A percentile compares a stretch with the other conserved stretches of the same genome.
Conservation (phyloP, 805 yeast species). For the Sugiyamaella floridensis region DNA sequence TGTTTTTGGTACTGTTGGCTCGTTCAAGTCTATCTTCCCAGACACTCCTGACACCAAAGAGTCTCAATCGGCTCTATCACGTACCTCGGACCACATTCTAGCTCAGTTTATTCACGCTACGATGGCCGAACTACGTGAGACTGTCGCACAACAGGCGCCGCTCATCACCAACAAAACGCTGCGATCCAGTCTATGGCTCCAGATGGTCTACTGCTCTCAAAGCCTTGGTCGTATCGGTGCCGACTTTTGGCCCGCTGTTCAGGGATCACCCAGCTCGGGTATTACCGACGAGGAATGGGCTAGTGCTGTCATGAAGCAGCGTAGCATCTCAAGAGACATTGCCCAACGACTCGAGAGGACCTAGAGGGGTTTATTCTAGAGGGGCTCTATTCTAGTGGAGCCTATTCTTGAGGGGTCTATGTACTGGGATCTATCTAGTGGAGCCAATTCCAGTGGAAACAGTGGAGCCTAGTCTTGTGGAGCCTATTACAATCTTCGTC, state of each 20-base stretch:
- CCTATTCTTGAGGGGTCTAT: no score
- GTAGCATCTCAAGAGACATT: slow-evolving; percentile 20
- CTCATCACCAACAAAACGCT: slow-evolving; percentile 25
- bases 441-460: no score
- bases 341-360: slow-evolving; percentile 11
- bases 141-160: slow-evolving; percentile 23
- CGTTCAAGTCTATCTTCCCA: slow-evolving; percentile 57
- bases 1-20: slow-evolving; percentile 64
- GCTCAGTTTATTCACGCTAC: slow-evolving; percentile 26
- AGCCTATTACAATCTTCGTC: no score
- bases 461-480: no score
- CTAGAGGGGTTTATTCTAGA: slow-evolving; percentile 1
- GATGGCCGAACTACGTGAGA: slow-evolving; percentile 20
- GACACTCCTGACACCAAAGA: slow-evolving; percentile 23
- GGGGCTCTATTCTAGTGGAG: no score
- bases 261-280: slow-evolving; percentile 19
- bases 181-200: slow-evolving; percentile 64
- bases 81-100: slow-evolving; percentile 14
- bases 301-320: slow-evolving; percentile 39
- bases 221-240: slow-evolving; percentile 66
- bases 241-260: slow-evolving; percentile 48
- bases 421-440: no score
- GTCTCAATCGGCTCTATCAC: background rate
- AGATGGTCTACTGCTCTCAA: slow-evolving; percentile 82
- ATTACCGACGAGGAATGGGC: slow-evolving; percentile 38